Percentiles rank a stretch among this genome's conserved stretches.
Evolutionary conservation across 139 green algal species (phyloP).

Genomic region (Deuterostichococcus epilithicus): DNA sequence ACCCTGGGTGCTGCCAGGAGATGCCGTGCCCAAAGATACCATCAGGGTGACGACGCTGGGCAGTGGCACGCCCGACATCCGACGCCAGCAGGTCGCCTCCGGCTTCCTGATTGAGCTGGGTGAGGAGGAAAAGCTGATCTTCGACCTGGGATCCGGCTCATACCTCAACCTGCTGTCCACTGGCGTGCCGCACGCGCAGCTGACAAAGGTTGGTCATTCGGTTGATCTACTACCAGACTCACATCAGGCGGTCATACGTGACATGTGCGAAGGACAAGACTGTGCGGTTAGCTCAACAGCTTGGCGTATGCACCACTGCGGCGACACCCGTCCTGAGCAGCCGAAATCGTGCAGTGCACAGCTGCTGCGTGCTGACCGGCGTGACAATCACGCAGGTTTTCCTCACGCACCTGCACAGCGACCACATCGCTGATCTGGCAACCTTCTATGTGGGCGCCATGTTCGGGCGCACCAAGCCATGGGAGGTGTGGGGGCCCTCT

Average conservation of each 20-base stretch:
- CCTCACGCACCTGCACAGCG: conserved; percentile 39
- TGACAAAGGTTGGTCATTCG: conserved; percentile 6
- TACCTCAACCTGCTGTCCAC: conserved; percentile 38
- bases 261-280: too few species aligned
- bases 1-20: background rate
- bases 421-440: conserved; percentile 43
- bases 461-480: conserved; percentile 34
- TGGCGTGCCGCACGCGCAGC: conserved; percentile 12
- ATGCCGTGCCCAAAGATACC: background rate
- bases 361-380: too few species aligned
- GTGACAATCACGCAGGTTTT: conserved; percentile 29
- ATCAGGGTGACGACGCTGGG: conserved; percentile 16
- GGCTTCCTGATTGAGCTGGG: conserved; percentile 34
- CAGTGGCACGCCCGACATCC: conserved; percentile 23
- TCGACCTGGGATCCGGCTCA: conserved; percentile 29
- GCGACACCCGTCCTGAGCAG: too few species aligned
- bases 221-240: too few species aligned
- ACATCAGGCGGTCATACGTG: too few species aligned
- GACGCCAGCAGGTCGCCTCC: conserved; percentile 17
- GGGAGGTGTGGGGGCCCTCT: conserved; percentile 37
- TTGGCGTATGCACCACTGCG: too few species aligned
- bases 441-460: conserved; percentile 39
- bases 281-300: too few species aligned
- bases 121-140: conserved; percentile 37
- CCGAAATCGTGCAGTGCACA: too few species aligned